A percentile compares a stretch with the other conserved stretches of the same genome.
Conservation (phyloP, 2,329 filamentous ascomycete genomes). For the Raffaelea albimanens region DNA sequence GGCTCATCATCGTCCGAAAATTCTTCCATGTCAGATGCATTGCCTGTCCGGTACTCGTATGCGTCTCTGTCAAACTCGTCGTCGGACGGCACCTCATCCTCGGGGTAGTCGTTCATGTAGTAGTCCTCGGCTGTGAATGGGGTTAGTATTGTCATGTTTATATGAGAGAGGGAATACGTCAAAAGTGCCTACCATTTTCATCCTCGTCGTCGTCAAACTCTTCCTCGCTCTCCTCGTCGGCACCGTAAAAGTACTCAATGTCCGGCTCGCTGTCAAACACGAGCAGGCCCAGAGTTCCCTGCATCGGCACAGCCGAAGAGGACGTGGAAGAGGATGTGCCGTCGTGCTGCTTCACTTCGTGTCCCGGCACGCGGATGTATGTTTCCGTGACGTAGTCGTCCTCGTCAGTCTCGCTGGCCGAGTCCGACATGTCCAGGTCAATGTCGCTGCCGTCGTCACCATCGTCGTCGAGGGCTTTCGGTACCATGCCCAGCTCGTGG, state of each 20-base stretch:
- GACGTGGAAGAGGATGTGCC: not conserved
- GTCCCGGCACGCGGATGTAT: conserved; percentile 50
- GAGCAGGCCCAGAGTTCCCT: conserved; percentile 44
- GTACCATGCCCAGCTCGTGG: not conserved
- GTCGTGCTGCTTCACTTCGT: conserved; percentile 27
- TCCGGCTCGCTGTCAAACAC: conserved; percentile 51
- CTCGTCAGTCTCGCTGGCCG: conserved; percentile 34
- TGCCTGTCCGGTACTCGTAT: conserved; percentile 42
- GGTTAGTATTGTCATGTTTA: not conserved
- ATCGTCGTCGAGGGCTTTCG: not conserved
- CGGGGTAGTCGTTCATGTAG: conserved; percentile 71
- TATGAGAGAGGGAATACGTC: conserved; percentile 9
- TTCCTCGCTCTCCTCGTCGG: conserved; percentile 54
- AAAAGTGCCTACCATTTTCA: conserved; percentile 57
- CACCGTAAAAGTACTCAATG: conserved; percentile 49
- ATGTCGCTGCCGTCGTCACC: conserved; percentile 16
- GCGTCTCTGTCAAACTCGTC: conserved; percentile 51
- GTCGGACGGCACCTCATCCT: conserved; percentile 67
- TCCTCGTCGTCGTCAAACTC: conserved; percentile 53
- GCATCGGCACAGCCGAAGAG: conserved; percentile 28
- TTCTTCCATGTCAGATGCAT: conserved; percentile 45
- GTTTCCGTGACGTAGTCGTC: conserved; percentile 56
- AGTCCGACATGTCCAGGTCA: conserved; percentile 29
- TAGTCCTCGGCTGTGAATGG: conserved; percentile 56
- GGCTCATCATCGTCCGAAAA: conserved; percentile 22